A percentile compares a stretch with the other conserved stretches of the same genome.
phyloP scores from a whole-genome alignment of 2,329 filamentous ascomycete species.

The Paecilomyces niveus region DNA sequence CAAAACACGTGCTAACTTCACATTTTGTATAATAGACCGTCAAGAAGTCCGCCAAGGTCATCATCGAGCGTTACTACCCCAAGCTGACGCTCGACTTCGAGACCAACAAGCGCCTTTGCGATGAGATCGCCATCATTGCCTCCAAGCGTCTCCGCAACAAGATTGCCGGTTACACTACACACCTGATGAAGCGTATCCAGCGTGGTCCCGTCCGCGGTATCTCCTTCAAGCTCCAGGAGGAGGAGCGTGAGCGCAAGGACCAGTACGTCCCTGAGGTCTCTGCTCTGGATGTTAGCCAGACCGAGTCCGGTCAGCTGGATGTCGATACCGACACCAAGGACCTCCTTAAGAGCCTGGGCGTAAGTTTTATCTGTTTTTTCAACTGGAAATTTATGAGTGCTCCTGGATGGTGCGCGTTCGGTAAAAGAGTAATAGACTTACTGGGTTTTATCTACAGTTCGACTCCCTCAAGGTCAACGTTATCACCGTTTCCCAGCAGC shows the following conservation, averaged over 20 bases:
- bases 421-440: not conserved
- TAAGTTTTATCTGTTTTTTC: slow-evolving; percentile 50
- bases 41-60: slow-evolving; percentile 94
- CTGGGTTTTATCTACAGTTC: slow-evolving; percentile 57
- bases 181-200: slow-evolving; percentile 99
- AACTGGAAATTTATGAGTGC: slow-evolving; percentile 2
- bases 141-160: slow-evolving; percentile 99
- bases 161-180: slow-evolving; percentile 98
- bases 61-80: slow-evolving; percentile 98
- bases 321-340: slow-evolving; percentile 98
- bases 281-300: slow-evolving; percentile 94
- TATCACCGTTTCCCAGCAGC: slow-evolving; percentile 79
- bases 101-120: slow-evolving; percentile 99
- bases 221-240: slow-evolving; percentile 99
- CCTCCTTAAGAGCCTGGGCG: slow-evolving; percentile 94
- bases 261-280: slow-evolving; percentile 99
- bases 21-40: slow-evolving; percentile 47
- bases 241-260: slow-evolving; percentile 99
- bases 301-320: slow-evolving; percentile 87
- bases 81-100: slow-evolving; percentile 99
- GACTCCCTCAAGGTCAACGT: slow-evolving; percentile 97
- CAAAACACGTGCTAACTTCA: slow-evolving; percentile 2
- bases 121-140: slow-evolving; percentile 99
- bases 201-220: slow-evolving; percentile 98
- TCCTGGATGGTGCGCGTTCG: too few relatives aligned